Conservation (phyloP, 805 yeast genomes). For the Saccharomycopsis fodiens region DNA sequence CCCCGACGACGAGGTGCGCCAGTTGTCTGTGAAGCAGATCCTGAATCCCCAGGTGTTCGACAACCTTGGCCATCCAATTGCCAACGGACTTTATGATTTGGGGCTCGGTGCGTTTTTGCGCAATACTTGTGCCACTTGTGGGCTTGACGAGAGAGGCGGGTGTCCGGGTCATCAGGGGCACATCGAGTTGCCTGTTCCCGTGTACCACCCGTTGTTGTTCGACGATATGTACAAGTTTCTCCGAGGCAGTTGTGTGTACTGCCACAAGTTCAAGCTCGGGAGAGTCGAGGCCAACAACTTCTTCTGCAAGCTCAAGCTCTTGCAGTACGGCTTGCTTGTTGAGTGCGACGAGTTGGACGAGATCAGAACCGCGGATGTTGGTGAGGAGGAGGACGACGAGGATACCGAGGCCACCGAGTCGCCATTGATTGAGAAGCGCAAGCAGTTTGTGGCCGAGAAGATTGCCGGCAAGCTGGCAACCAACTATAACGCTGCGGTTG, state of each 20-base stretch:
- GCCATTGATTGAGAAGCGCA: slow-evolving; percentile 53
- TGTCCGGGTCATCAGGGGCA: slow-evolving; percentile 99
- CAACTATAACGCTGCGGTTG: slow-evolving; percentile 78
- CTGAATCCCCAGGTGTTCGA: slow-evolving; percentile 95
- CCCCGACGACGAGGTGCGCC: slow-evolving; percentile 72
- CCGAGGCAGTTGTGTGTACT: slow-evolving; percentile 80
- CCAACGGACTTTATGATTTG: slow-evolving; percentile 89
- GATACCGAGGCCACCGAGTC: slow-evolving; percentile 27
- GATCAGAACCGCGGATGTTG: slow-evolving; percentile 39
- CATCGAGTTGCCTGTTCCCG: slow-evolving; percentile 92
- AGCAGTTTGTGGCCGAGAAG: slow-evolving; percentile 66
- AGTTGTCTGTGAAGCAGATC: slow-evolving; percentile 88
- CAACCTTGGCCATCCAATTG: slow-evolving; percentile 90
- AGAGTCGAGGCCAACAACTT: slow-evolving; percentile 63
- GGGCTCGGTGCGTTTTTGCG: slow-evolving; percentile 91
- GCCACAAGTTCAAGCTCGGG: slow-evolving; percentile 76
- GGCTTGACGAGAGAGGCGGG: slow-evolving; percentile 73
- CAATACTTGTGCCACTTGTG: slow-evolving; percentile 91
- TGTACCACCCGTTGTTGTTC: slow-evolving; percentile 91
- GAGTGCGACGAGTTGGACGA: slow-evolving; percentile 72
- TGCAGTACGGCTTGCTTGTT: slow-evolving; percentile 82
- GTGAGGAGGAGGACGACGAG: slow-evolving; percentile 34
- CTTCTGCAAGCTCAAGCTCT: slow-evolving; percentile 68
- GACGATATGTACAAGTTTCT: slow-evolving; percentile 79
- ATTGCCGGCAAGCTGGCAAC: slow-evolving; percentile 61